These are phyloP conservation scores for Tylopilus cervinicoccineus DNA, from an alignment of 768 basidiomycete species.

Conservation along the genomic window DNA sequence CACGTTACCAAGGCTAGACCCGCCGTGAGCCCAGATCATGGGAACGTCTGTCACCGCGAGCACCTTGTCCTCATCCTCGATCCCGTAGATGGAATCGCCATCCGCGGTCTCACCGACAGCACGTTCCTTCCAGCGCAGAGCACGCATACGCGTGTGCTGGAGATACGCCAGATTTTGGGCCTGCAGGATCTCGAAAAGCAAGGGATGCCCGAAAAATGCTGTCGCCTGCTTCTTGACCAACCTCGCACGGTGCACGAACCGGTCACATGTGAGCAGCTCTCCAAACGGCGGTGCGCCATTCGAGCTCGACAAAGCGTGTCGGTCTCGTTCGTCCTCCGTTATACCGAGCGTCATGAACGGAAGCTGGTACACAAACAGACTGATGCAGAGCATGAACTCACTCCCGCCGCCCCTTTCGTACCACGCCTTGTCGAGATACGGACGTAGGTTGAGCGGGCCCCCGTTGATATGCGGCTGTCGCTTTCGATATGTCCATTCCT, in stretches of 20 bases:
- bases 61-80: background rate
- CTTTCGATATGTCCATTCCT: background rate
- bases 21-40: slow-evolving; percentile 7
- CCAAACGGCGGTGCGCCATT: slow-evolving; percentile 36
- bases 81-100: background rate
- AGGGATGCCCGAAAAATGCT: slow-evolving; percentile 36
- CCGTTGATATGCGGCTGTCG: background rate
- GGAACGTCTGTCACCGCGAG: slow-evolving; percentile 2
- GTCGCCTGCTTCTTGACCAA: slow-evolving; percentile 35
- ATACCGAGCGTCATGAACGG: slow-evolving; percentile 44
- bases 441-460: slow-evolving; percentile 46
- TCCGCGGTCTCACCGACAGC: background rate
- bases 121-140: slow-evolving; percentile 23
- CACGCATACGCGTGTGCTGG: background rate
- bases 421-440: slow-evolving; percentile 47
- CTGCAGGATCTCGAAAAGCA: slow-evolving; percentile 41
- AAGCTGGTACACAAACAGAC: slow-evolving; percentile 41
- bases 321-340: background rate
- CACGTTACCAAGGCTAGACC: slow-evolving; percentile 30
- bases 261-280: slow-evolving; percentile 38
- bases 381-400: slow-evolving; percentile 39
- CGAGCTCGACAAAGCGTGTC: background rate
- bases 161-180: slow-evolving; percentile 6
- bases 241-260: slow-evolving; percentile 44
- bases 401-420: slow-evolving; percentile 38